phyloP scores from a whole-genome alignment of 192 early-diverging fungal species.

The Endogone sp. region DNA sequence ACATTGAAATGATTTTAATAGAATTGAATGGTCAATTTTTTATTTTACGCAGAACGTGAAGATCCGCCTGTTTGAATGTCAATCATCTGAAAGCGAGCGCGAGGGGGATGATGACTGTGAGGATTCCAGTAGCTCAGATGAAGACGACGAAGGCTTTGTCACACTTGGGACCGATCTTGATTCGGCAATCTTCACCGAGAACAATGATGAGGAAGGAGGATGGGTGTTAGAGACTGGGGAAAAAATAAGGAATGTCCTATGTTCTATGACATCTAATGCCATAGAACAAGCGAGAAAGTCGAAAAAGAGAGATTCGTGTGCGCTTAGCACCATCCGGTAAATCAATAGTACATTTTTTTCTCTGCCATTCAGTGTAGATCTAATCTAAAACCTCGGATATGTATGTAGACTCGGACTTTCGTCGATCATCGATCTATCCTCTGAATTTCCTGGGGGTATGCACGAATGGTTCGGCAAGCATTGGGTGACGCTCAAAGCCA shows the following conservation, averaged over 20 bases:
- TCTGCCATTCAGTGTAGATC: conserved; percentile 8
- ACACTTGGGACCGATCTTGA: too few species aligned
- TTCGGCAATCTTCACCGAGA: too few species aligned
- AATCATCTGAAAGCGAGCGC: too few species aligned
- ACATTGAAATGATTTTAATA: too few species aligned
- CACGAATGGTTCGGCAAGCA: conserved; percentile 12
- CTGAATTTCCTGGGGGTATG: conserved; percentile 17
- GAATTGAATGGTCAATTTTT: too few species aligned
- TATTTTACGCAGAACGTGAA: too few species aligned
- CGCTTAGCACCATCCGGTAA: conserved; percentile 13
- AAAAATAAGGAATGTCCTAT: conserved; percentile 7
- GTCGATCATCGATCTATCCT: conserved; percentile 16
- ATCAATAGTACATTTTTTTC: not conserved
- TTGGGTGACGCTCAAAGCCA: conserved; percentile 2
- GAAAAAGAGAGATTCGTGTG: conserved; percentile 7
- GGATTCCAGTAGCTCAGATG: too few species aligned
- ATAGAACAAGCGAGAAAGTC: conserved; percentile 7
- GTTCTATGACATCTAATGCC: conserved; percentile 1
- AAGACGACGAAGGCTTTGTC: too few species aligned
- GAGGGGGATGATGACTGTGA: too few species aligned
- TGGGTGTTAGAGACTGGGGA: conserved; percentile 7
- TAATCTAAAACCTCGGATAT: not conserved
- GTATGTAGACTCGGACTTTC: conserved; percentile 6
- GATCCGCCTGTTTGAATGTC: too few species aligned
- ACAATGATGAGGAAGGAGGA: not conserved